A percentile compares a stretch with the other conserved stretches of the same genome.
Evolutionary conservation across 345 rosid species (phyloP).

Genomic region (Camelina hispida): DNA sequence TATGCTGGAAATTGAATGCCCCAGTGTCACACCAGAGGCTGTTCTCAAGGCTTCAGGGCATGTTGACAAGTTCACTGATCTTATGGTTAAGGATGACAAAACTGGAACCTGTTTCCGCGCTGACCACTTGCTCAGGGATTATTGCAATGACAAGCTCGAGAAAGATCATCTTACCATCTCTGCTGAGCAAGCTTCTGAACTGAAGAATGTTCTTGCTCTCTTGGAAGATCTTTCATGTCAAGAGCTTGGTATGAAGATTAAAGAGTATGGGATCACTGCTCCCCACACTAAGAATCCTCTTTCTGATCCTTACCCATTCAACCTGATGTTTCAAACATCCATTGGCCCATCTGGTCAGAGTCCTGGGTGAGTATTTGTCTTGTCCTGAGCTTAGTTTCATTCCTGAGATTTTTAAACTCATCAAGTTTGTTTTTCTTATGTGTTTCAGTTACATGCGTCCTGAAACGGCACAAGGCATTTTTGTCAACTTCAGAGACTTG

Average conservation of each 20-base stretch:
- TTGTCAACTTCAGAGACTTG: slow-evolving; percentile 85
- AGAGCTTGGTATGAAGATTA: slow-evolving; percentile 79
- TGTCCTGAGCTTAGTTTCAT: too few relatives aligned
- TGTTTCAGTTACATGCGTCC: slow-evolving; percentile 76
- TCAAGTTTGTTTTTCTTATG: too few relatives aligned
- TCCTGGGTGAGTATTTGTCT: slow-evolving; percentile 39
- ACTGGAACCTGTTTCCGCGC: slow-evolving; percentile 89
- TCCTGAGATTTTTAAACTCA: too few relatives aligned
- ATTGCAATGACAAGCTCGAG: slow-evolving; percentile 82
- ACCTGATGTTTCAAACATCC: slow-evolving; percentile 95
- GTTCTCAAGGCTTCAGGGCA: slow-evolving; percentile 92
- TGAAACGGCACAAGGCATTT: slow-evolving; percentile 96
- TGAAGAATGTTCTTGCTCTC: slow-evolving; percentile 75
- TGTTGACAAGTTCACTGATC: slow-evolving; percentile 96
- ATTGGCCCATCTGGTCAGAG: slow-evolving; percentile 90
- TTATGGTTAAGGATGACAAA: slow-evolving; percentile 94
- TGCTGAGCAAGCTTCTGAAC: slow-evolving; percentile 80
- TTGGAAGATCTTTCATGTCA: slow-evolving; percentile 83
- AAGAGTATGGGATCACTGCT: slow-evolving; percentile 78
- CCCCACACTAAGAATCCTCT: slow-evolving; percentile 84
- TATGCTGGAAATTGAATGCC: too few relatives aligned
- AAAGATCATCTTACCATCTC: slow-evolving; percentile 67
- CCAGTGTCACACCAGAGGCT: too few relatives aligned
- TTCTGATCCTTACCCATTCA: slow-evolving; percentile 94
- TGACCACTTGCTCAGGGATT: slow-evolving; percentile 91